Conservation (phyloP, 164 flowering plant species). For the Platanus orientalis region DNA sequence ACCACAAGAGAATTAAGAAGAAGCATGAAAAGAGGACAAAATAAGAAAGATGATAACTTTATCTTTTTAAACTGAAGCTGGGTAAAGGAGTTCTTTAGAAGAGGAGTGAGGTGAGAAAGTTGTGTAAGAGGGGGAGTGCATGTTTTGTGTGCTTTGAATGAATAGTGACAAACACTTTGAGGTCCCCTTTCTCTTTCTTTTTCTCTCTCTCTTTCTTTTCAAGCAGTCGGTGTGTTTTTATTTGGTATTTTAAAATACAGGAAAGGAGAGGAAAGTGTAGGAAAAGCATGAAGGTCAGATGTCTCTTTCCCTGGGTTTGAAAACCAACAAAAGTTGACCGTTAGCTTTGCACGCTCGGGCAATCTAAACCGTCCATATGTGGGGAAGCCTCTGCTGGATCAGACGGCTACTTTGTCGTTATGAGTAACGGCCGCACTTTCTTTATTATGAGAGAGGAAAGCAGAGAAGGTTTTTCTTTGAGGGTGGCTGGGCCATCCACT, state of each 20-base stretch:
- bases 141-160: background rate
- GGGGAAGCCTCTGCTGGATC: background rate
- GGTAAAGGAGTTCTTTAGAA: too few species aligned
- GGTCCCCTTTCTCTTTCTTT: too few species aligned
- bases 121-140: background rate
- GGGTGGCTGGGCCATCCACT: too few species aligned
- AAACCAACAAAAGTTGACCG: constrained; percentile 5
- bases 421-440: constrained; percentile 1
- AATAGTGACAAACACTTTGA: background rate
- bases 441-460: background rate
- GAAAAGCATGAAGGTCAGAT: too few species aligned
- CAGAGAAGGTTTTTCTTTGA: too few species aligned
- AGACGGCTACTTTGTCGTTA: background rate
- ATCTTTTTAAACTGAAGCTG: background rate
- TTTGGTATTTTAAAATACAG: background rate
- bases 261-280: background rate
- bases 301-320: constrained; percentile 2
- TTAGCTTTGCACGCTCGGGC: constrained; percentile 3
- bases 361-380: constrained; percentile 7
- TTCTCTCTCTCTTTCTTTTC: background rate
- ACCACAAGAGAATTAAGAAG: background rate
- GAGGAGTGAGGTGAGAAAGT: background rate
- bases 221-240: background rate
- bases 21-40: background rate
- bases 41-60: constrained; percentile 4